Percentiles rank a stretch among this genome's conserved stretches.
phyloP scores from a whole-genome alignment of 2,329 filamentous ascomycete genomes.

The Arthrobotrys megalospora region DNA sequence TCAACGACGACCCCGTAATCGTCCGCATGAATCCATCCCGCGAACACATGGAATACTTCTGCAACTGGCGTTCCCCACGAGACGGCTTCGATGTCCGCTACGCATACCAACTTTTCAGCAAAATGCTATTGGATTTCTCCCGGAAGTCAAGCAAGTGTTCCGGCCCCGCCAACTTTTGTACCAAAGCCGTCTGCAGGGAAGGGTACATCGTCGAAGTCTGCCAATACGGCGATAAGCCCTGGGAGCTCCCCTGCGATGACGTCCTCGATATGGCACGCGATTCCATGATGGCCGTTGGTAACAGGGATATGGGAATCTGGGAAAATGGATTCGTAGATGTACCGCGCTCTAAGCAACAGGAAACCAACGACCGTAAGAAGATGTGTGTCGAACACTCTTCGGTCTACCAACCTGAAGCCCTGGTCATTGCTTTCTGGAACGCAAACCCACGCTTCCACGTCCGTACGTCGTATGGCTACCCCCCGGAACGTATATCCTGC shows the following conservation, averaged over 20 bases:
- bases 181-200: constrained; percentile 21
- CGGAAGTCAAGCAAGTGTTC: constrained; percentile 32
- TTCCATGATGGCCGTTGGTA: constrained; percentile 28
- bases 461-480: constrained; percentile 36
- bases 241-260: constrained; percentile 29
- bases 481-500: constrained; percentile 5
- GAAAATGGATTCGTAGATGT: constrained; percentile 5
- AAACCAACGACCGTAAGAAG: constrained; percentile 46
- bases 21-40: constrained; percentile 42
- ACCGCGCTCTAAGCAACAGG: constrained; percentile 11
- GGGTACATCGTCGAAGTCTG: constrained; percentile 35
- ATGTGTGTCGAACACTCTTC: constrained; percentile 25
- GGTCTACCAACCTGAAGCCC: constrained; percentile 42
- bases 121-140: too few relatives aligned
- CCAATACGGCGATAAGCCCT: constrained; percentile 32
- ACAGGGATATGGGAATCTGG: constrained; percentile 14
- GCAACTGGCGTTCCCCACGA: constrained; percentile 44
- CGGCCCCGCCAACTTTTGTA: constrained; percentile 50
- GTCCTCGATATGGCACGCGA: constrained; percentile 27
- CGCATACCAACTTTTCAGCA: too few relatives aligned
- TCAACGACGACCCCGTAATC: background rate
- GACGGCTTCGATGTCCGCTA: background rate
- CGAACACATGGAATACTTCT: constrained; percentile 46
- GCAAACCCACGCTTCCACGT: constrained; percentile 37
- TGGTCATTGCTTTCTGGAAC: constrained; percentile 39